phyloP scores from a whole-genome alignment of 495 filamentous ascomycete species.

The Pseudevernia furfuracea region DNA sequence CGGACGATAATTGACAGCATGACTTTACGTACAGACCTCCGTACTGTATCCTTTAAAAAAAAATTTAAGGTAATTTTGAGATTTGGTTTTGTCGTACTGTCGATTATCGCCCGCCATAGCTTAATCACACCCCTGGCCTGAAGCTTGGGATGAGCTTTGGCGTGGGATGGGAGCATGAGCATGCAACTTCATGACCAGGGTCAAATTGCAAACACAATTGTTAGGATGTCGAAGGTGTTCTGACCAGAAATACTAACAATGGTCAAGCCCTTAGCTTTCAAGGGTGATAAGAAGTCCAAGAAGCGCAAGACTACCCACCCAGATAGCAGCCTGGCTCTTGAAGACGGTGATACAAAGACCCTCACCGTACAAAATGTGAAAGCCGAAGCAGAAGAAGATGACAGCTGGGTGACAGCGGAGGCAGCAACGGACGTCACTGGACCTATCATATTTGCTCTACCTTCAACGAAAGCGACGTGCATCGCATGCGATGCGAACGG shows the following conservation, averaged over 20 bases:
- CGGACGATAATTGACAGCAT: no score
- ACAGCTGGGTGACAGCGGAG: constrained; percentile 88
- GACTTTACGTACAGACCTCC: no score
- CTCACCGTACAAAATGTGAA: constrained; percentile 31
- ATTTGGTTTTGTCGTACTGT: no score
- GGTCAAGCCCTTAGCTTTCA: constrained; percentile 81
- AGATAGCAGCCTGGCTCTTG: constrained; percentile 24
- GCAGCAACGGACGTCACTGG: constrained; percentile 66
- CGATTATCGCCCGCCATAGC: no score
- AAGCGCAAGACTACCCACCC: constrained; percentile 61
- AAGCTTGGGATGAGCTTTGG: no score
- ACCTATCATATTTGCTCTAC: constrained; percentile 72
- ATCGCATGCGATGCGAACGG: constrained; percentile 80
- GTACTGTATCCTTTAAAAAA: no score
- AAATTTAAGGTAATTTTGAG: no score
- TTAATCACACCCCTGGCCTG: no score
- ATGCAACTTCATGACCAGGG: no score
- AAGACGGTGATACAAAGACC: constrained; percentile 38
- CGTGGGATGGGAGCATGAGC: no score
- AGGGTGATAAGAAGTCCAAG: constrained; percentile 92
- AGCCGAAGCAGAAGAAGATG: constrained; percentile 49
- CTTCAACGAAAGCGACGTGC: constrained; percentile 58
- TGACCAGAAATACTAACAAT: constrained; percentile 6
- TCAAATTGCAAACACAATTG: not conserved
- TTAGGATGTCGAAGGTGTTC: not conserved